Evolutionary conservation across 495 filamentous ascomycete genomes (phyloP).

Genomic region (Aspergillus sclerotiicarbonarius): DNA sequence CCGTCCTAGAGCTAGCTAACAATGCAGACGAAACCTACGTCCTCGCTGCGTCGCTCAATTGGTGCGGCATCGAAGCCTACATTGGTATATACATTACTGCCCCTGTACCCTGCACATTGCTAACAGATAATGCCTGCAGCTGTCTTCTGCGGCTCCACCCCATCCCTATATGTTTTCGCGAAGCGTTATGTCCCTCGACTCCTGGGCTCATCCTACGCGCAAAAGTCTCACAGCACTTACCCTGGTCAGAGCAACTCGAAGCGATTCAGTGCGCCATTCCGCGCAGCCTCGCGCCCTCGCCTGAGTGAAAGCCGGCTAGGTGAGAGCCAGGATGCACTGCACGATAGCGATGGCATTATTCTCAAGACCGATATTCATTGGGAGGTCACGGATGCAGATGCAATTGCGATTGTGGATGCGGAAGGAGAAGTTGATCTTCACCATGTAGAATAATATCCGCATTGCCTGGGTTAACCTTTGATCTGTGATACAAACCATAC

Average conservation of each 20-base stretch:
- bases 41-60: slow-evolving; percentile 19
- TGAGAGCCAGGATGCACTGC: not conserved
- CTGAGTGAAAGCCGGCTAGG: not conserved
- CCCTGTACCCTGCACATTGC: not conserved
- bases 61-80: slow-evolving; percentile 17
- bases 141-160: slow-evolving; percentile 17
- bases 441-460: too few relatives aligned
- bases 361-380: slow-evolving; percentile 7
- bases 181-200: not conserved
- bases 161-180: slow-evolving; percentile 4
- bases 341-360: not conserved
- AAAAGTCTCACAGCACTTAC: not conserved
- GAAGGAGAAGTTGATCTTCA: too few relatives aligned
- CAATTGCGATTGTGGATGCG: too few relatives aligned
- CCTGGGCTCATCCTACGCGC: not conserved
- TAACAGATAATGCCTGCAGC: not conserved
- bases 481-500: too few relatives aligned
- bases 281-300: not conserved
- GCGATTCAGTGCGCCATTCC: not conserved
- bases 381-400: not conserved
- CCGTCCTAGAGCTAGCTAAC: slow-evolving; percentile 4
- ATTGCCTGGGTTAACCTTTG: too few relatives aligned
- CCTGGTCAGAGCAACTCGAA: not conserved
- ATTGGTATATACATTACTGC: slow-evolving; percentile 6
- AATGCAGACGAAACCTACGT: slow-evolving; percentile 14